Base-by-base conservation (phyloP, 2,329 filamentous ascomycete genomes). In the Grosmannia huntii region DNA sequence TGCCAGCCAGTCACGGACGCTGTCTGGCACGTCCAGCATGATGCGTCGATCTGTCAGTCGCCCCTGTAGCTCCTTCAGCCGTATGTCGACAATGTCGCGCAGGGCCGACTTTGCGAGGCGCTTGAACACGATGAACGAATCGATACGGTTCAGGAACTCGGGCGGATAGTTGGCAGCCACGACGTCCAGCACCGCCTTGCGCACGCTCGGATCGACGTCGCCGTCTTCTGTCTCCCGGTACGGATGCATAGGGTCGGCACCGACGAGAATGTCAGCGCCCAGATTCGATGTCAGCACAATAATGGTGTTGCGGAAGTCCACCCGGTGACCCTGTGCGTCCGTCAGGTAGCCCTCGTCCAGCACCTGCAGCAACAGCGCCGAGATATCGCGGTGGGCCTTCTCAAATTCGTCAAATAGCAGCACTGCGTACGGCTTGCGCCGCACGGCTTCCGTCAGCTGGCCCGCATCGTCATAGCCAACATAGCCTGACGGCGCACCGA, bases 351-450 rank as follows among this genome's bases (percentile, higher is more conserved):
- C 94, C 70, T 97, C 94, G 68, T 97, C 94, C 0, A 99, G 82
- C 0, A 97, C 92, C 71, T 97, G 94, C 4, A 99, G 81, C 4
- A 99, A 80, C 3, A 99, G 77, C 0, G 91, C 87, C 0, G 90
- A 95, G 63, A 97, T 96, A 66, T 99, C 94, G 57, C 89, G 86
- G 68, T 97, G 94, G 0, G 92, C 94, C 70, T 99, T 97, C 69
- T 99, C 94, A 65, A 96, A 97, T 69, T 97, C 94, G 69, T 99
- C 94, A 65, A 99, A 95, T 1, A 99, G 79, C 0, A 99, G 78
- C 0, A 99, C 90, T 0, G 92, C 91, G 65, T 97, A 97, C 0
- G 94, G 94, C 70, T 97, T 97, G 60, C 94, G 82, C 59, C 94
- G 83, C 3, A 99, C 90, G 5, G 92, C 91, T 73, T 99, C 94